Base-by-base conservation (phyloP, 2,329 filamentous ascomycete species). In the Coleophoma crateriformis region DNA sequence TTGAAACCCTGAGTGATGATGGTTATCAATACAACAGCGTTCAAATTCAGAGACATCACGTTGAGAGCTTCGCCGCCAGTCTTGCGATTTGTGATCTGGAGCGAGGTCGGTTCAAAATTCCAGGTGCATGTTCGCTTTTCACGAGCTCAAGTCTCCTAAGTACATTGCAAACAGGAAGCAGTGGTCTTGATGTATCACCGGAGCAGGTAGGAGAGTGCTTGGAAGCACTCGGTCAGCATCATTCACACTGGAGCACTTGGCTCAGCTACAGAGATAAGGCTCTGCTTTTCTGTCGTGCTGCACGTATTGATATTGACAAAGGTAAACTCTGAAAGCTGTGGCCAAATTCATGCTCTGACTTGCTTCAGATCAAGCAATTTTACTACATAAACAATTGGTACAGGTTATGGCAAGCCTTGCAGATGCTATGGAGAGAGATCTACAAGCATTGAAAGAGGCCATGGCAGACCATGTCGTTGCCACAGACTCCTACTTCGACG, bases 211-310 rank as follows among this genome's bases (percentile, higher is more conserved):
- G 71, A 42, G 58, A 67, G 10, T 87, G 83, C 56, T 65, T 83
- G 4, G 70, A 67, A 42, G 73, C 73, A 4, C 64, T 87, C 1
- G 74, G 77, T 42, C 71, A 72, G 15, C 71, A 75, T 20, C 72
- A 76, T 1, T 79, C 81, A 41, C 77, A 72, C 61, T 86, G 82
- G 81, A 83, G 74, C 1, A 84, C 80, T 20, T 87, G 82, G 67
- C 80, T 78, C 56, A 83, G 82, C 62, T 78, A 73, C 50, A 71
- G 75, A 49, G 78, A 83, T 49, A 81, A 82, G 55, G 81, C 81
- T 2, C 68, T 80, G 40, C 66, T 81, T 15, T 79, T 86, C 56
- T 87, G 84, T 55, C 76, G 82, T 53, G 80, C 81, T 27, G 75
- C 78, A 39, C 74, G 82, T 35, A 67, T 73, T 39, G 76, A 81